phyloP scores from a whole-genome alignment of 1,284 basidiomycete genomes.

The Ganoderma leucocontextum region DNA sequence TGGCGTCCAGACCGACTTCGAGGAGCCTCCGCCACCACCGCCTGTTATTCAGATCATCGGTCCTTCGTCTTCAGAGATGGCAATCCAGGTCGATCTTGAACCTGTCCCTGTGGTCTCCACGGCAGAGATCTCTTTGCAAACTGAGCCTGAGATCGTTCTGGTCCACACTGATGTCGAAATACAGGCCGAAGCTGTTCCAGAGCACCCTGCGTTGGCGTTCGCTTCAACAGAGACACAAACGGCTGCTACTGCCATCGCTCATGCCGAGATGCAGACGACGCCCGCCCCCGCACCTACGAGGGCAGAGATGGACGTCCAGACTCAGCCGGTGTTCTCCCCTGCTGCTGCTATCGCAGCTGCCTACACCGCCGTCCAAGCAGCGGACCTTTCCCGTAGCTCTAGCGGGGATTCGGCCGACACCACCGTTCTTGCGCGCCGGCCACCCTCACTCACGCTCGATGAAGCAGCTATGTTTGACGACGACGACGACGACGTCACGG shows the following conservation, averaged over 20 bases:
- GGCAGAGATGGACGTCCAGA: constrained; percentile 47
- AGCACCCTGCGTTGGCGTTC: constrained; percentile 26
- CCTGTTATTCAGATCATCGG: constrained; percentile 36
- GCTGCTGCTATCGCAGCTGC: constrained; percentile 24
- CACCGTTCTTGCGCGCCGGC: constrained; percentile 50
- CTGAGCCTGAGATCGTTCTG: constrained; percentile 46
- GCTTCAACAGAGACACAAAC: constrained; percentile 28
- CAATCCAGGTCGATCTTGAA: constrained; percentile 56
- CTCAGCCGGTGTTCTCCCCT: constrained; percentile 29
- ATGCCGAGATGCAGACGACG: neutral
- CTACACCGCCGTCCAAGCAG: constrained; percentile 31
- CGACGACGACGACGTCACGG: constrained; percentile 67
- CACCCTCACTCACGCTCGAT: constrained; percentile 42
- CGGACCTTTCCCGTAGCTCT: constrained; percentile 34
- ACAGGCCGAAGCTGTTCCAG: constrained; percentile 47
- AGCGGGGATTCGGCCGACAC: constrained; percentile 50
- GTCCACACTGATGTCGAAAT: constrained; percentile 48
- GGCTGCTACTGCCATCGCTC: constrained; percentile 27
- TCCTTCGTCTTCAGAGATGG: constrained; percentile 46
- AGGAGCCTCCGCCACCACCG: constrained; percentile 45
- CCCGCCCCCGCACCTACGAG: neutral
- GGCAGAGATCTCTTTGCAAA: constrained; percentile 60
- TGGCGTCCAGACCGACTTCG: constrained; percentile 67
- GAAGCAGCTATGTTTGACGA: constrained; percentile 48
- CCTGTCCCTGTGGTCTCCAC: constrained; percentile 46